Base-by-base conservation (phyloP, 805 yeast genomes). In the Grigorovia humatica region DNA sequence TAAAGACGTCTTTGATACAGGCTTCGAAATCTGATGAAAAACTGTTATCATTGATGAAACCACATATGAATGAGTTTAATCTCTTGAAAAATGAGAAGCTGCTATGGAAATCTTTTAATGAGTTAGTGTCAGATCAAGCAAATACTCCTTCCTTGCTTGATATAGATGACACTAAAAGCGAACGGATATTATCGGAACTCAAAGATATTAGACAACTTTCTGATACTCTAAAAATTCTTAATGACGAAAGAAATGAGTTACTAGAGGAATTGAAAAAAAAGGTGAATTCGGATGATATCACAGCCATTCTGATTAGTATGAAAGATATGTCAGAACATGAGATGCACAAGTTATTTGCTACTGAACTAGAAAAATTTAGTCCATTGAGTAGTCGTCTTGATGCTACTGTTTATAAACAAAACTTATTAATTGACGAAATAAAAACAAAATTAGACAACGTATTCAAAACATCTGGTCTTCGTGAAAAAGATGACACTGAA, bases 251-350 rank as follows among this genome's bases (percentile, higher is more conserved):
- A 46, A 65, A 71, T 6, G 73, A 79, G 42, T 74, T 83, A 1
- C 71, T 86, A 40, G 74, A 74, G 1, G 87, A 82, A 48, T 73
- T 91, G 60, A 88, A 88, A 61, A 75, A 72, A 7, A 77, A 78
- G 47, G 81, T 86, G 38, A 93, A 83, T 59, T 74, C 76, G 13
- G 98, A 91, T 68, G 97, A 91, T 63, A 88, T 89, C 48, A 83
- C 96, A 0, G 82, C 83, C 50, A 72, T 83, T 12, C 72, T 91
- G 35, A 77, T 91, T 9, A 71, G 83, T 56, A 83, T 86, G 62
- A 80, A 78, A 54, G 75, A 78, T 45, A 76, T 75, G 42, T 70
- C 80, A 5, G 80, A 79, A 8, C 74, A 77, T 46, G 89, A 83
- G 52, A 73, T 80, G 53, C 75, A 74, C 56, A 70, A 75, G 9